Base-by-base conservation (phyloP, 139 green algal genomes). In the Picocystis salinarum region DNA sequence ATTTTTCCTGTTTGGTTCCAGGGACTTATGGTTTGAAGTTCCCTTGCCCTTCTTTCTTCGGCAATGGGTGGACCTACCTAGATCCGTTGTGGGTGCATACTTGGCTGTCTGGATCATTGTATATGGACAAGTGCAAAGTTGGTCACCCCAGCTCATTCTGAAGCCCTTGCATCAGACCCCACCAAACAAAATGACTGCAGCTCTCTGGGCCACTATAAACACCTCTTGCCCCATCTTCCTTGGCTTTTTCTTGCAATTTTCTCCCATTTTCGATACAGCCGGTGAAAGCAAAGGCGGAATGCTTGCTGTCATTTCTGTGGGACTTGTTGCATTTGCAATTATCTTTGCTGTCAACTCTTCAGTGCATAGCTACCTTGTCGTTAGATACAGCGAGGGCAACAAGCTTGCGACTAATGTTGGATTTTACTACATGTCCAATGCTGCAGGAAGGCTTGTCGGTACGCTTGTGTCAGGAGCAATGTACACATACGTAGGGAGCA, bases 11-110 rank as follows among this genome's bases (percentile, higher is more conserved):
- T 68, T 66, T 41, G 53, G 45, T 28, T 56, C 50, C 20, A 45
- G 79, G 5, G 79, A 91, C 65, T 56, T 85, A 27, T 91, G 79
- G 79, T 88, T 88, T 56, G 78, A 86, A 68, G 59, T 79, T 31
- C 73, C 79, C 11, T 66, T 91, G 50, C 79, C 79, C 11, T 91
- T 82, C 69, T 91, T 85, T 58, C 57, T 91, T 48, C 55, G 79
- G 39, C 49, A 63, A 40, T 15, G 53, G 1, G 41, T 28, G 2
- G 79, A 77, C 11, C 56, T 88, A n/a, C 54, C 50, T 31, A 50
- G 71, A 6, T 28, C 60, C 1, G 51, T 57, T 2, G 69, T 73
- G 19, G 73, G 73, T 4, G 59, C 63, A 1, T 61, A 55, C 18
- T 28, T 53, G 12, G 56, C 48, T 10, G 27, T 65, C 13, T 79